Evolutionary conservation across 148 eudicot species (phyloP).

Genomic region (Agrostemma githago): DNA sequence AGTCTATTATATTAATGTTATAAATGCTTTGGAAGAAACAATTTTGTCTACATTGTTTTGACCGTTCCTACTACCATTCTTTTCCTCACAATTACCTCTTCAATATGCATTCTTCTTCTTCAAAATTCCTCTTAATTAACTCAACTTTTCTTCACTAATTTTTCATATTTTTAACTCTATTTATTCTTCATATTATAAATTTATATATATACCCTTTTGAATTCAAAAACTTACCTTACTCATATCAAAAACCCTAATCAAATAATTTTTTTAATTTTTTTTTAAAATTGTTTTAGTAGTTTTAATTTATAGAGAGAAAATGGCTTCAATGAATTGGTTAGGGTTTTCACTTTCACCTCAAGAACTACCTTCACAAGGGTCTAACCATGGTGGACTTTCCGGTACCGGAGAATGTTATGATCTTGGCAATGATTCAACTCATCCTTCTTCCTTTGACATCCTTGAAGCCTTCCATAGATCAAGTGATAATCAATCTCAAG

Average conservation of each 20-base stretch:
- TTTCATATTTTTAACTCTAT: neutral
- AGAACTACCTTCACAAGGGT: constrained; percentile 16
- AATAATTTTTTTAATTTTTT: neutral
- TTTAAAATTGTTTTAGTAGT: too few relatives aligned
- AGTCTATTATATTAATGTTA: constrained; percentile 26
- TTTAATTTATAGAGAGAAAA: constrained; percentile 5
- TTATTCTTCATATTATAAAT: constrained; percentile 23
- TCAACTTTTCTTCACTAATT: constrained; percentile 7
- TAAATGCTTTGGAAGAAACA: constrained; percentile 41
- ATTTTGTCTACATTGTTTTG: constrained; percentile 34
- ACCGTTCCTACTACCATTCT: constrained; percentile 28
- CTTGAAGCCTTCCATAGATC: constrained; percentile 61
- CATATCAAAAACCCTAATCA: neutral
- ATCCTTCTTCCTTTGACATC: constrained; percentile 54
- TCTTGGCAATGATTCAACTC: constrained; percentile 32
- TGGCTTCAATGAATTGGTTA: constrained; percentile 34
- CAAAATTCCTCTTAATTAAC: constrained; percentile 18
- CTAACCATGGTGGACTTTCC: constrained; percentile 23
- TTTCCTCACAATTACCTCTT: neutral
- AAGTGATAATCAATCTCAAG: constrained; percentile 50
- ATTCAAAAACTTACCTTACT: constrained; percentile 12
- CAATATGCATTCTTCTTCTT: neutral
- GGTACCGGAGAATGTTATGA: constrained; percentile 36
- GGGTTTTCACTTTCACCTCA: constrained; percentile 12
- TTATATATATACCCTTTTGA: constrained; percentile 7